Conservation (phyloP, 768 basidiomycete species). For the Zangia roseola region DNA sequence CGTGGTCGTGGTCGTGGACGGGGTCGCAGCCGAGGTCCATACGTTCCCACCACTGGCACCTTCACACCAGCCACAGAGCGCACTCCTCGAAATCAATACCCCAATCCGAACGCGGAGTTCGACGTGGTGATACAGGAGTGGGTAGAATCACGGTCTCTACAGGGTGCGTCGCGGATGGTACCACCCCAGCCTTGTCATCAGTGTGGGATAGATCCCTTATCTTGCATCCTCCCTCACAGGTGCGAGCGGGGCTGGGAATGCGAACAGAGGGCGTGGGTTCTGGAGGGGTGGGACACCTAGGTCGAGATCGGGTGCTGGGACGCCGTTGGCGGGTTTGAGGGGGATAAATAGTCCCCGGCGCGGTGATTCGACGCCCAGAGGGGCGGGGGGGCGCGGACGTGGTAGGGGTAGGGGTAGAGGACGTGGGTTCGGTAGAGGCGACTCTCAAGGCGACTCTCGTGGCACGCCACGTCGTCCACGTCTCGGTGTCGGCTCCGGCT, state of each 20-base stretch:
- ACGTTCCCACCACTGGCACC: background rate
- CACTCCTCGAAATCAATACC: slow-evolving; percentile 16
- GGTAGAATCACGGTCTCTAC: slow-evolving; percentile 1
- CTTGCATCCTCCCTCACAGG: slow-evolving; percentile 9
- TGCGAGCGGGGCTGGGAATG: background rate
- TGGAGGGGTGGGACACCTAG: slow-evolving; percentile 8
- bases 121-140: slow-evolving; percentile 29
- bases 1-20: slow-evolving; percentile 23
- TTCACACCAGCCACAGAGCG: background rate
- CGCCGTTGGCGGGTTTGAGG: slow-evolving; percentile 14
- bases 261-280: background rate
- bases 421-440: background rate
- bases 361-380: slow-evolving; percentile 9
- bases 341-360: slow-evolving; percentile 14
- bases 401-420: slow-evolving; percentile 27
- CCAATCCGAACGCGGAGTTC: slow-evolving; percentile 17
- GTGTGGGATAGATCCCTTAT: background rate
- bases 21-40: slow-evolving; percentile 5
- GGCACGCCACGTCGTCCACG: background rate
- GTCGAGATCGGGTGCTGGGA: slow-evolving; percentile 13
- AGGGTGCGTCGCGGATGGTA: slow-evolving; percentile 17
- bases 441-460: background rate
- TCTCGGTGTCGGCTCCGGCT: background rate
- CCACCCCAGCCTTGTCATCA: background rate
- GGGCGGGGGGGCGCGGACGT: slow-evolving; percentile 5